Conservation (phyloP, 805 yeast species). For the Metschnikowia chrysomelidarum region DNA sequence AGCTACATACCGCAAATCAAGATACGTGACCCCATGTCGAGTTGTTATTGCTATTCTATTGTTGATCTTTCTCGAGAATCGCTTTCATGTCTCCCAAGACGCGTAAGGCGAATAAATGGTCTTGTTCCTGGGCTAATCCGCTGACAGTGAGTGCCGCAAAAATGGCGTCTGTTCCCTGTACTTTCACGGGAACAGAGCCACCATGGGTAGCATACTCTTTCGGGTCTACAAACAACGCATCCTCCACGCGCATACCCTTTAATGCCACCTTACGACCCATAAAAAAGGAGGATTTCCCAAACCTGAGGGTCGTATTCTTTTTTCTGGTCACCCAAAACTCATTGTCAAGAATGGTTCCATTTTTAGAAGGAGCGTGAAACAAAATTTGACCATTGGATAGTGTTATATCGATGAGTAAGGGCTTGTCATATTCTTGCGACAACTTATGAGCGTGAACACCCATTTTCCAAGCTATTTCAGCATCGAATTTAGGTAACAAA, state of each 20-base stretch:
- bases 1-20: too few relatives aligned
- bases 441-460: constrained; percentile 41
- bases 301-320: constrained; percentile 46
- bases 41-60: too few relatives aligned
- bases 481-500: constrained; percentile 26
- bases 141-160: constrained; percentile 53
- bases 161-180: constrained; percentile 33
- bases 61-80: background rate
- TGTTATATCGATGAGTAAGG: constrained; percentile 49
- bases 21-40: too few relatives aligned
- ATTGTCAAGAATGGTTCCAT: constrained; percentile 46
- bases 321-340: constrained; percentile 55
- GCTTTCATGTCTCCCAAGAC: constrained; percentile 22
- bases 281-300: constrained; percentile 46
- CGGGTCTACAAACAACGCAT: constrained; percentile 38
- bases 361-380: constrained; percentile 42
- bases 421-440: constrained; percentile 28
- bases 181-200: constrained; percentile 52
- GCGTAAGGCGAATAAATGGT: constrained; percentile 47
- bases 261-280: constrained; percentile 43
- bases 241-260: constrained; percentile 32
- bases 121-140: constrained; percentile 56
- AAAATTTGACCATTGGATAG: constrained; percentile 44
- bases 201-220: constrained; percentile 53
- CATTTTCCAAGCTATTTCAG: constrained; percentile 44